Evolutionary conservation across 2,329 filamentous ascomycete species (phyloP), one percentile per base, ranked within the genome.

Genomic region (Parafenestella ontariensis): DNA sequence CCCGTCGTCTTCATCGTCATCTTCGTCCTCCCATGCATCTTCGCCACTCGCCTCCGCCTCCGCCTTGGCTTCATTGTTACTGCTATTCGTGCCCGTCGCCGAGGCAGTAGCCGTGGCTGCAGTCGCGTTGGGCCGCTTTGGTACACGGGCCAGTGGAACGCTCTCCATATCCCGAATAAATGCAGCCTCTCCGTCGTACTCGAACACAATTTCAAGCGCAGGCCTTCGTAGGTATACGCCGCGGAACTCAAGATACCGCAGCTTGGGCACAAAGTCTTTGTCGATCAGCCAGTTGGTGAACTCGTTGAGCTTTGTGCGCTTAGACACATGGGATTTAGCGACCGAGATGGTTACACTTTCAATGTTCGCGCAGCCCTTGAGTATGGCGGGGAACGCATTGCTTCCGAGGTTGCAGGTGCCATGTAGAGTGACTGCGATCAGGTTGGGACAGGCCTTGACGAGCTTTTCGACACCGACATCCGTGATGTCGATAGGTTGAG

Each of bases 201-300:
- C 37, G 29, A 34, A 49, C 6, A 49, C 37, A 9, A 49, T 44
- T 37, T 49, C 37, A 20, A 49, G 39, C n/a, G 39, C 39, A 26
- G 47, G 47, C 10, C 47, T 49, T 37, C 47, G 23, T 26, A 17
- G 39, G 28, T 49, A 49, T 23, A 49, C 47, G 2, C 47, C 47
- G n/a, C 47, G 47, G 28, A 49, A 49, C 15, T 49, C 47, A n/a
- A 49, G 47, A 10, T 33, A 49, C 15, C 47, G 26, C 6, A 49
- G n/a, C 39, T 49, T 49, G 0, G 47, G 39, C 1, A 49, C 47
- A 4, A 49, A 49, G 2, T 28, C 34, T 20, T 49, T 44, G 7
- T 49, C 47, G 1, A n/a, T 44, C 29, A 49, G 29, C 47, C 47
- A 49, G n/a, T 49, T 39, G 10, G 43, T 17, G 23, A 39, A 33